Conservation (phyloP, 306 rosid genomes). For the Begonia peltatifolia region DNA sequence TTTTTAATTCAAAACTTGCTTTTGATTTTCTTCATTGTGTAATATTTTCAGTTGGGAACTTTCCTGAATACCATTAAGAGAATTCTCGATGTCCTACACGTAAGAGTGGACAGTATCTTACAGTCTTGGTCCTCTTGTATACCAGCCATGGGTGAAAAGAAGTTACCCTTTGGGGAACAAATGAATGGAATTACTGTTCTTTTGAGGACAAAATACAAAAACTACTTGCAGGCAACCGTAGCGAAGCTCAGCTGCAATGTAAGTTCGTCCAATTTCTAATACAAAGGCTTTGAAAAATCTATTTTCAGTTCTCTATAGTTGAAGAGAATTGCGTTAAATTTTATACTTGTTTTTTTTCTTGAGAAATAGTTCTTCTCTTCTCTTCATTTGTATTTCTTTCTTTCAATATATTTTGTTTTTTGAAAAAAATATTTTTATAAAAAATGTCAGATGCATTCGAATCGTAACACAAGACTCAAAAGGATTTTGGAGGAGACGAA, state of each 20-base stretch:
- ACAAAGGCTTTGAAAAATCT: too few species aligned
- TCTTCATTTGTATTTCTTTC: not conserved
- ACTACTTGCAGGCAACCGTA: slow-evolving; percentile 80
- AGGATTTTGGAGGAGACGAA: slow-evolving; percentile 84
- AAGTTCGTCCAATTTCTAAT: slow-evolving; percentile 13
- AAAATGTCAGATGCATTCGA: slow-evolving; percentile 54
- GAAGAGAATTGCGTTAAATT: too few species aligned
- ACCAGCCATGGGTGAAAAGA: slow-evolving; percentile 69
- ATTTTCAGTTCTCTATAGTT: too few species aligned
- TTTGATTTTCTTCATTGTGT: slow-evolving; percentile 11
- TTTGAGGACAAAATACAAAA: slow-evolving; percentile 84
- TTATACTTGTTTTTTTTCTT: too few species aligned
- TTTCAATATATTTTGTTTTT: too few species aligned
- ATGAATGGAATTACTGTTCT: slow-evolving; percentile 83
- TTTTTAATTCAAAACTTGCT: not conserved
- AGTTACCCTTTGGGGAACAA: slow-evolving; percentile 72
- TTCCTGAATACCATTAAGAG: slow-evolving; percentile 89
- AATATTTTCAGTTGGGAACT: slow-evolving; percentile 54
- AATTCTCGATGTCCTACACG: slow-evolving; percentile 81
- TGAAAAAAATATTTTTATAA: too few species aligned
- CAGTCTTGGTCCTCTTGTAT: slow-evolving; percentile 84
- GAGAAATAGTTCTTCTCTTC: not conserved
- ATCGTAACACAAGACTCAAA: slow-evolving; percentile 56
- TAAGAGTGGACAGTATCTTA: slow-evolving; percentile 82
- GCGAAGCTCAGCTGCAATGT: slow-evolving; percentile 84